These are phyloP conservation scores for Cercophora samala DNA, from an alignment of 495 filamentous ascomycete species.

Conservation along the genomic window DNA sequence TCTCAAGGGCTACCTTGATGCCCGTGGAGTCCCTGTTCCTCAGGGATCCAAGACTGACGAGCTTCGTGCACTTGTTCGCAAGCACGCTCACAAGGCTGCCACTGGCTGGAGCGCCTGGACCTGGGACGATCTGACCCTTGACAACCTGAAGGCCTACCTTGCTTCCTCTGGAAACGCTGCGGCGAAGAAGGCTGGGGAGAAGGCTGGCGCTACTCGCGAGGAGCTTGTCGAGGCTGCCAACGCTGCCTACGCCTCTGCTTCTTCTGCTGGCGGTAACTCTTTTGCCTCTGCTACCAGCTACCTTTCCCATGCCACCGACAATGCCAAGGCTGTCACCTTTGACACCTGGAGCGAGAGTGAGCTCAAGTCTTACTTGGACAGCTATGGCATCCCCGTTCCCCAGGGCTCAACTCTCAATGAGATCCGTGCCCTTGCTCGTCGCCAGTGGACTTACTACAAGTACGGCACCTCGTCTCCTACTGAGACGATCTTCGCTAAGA, in stretches of 20 bases:
- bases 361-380: slow-evolving; percentile 76
- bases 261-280: slow-evolving; percentile 58
- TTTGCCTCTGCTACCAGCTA: slow-evolving; percentile 75
- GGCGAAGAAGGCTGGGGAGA: slow-evolving; percentile 64
- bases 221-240: slow-evolving; percentile 71
- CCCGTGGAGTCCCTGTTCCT: slow-evolving; percentile 67
- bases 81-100: slow-evolving; percentile 68
- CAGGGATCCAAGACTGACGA: slow-evolving; percentile 75
- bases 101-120: slow-evolving; percentile 74
- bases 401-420: slow-evolving; percentile 68
- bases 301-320: slow-evolving; percentile 63
- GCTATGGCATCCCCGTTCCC: slow-evolving; percentile 70
- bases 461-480: slow-evolving; percentile 68
- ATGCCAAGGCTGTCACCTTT: slow-evolving; percentile 67
- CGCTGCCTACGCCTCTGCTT: slow-evolving; percentile 66
- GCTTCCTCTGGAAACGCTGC: slow-evolving; percentile 54
- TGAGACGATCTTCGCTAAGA: slow-evolving; percentile 61
- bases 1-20: slow-evolving; percentile 74
- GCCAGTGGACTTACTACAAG: slow-evolving; percentile 70
- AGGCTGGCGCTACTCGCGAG: slow-evolving; percentile 64
- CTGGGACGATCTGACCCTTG: slow-evolving; percentile 77
- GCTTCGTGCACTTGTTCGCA: slow-evolving; percentile 70
- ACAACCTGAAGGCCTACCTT: slow-evolving; percentile 72
- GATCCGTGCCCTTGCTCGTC: slow-evolving; percentile 63
- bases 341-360: slow-evolving; percentile 78